These are phyloP conservation scores for Speleostelium caveatum DNA, from an alignment of 78 protist genomes.

Conservation along the genomic window DNA sequence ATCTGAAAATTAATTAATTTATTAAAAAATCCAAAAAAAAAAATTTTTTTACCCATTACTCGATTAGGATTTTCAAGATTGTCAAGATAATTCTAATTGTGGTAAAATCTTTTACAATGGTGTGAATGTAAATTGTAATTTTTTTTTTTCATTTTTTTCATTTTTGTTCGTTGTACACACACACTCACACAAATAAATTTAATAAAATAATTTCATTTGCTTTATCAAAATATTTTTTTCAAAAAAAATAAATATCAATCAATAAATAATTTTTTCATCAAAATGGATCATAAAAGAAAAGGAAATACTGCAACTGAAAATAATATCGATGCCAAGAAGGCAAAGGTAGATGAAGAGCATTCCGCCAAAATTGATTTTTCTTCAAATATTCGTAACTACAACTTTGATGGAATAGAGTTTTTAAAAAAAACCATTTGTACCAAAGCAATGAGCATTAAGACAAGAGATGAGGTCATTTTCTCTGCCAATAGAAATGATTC, in stretches of 20 bases:
- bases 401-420: constrained; percentile 19
- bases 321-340: not conserved
- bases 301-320: constrained; percentile 14
- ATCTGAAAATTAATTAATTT: no score
- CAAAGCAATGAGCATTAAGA: constrained; percentile 43
- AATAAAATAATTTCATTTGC: no score
- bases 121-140: no score
- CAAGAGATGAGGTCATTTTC: constrained; percentile 64
- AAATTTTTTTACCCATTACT: no score
- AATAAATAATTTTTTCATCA: not conserved
- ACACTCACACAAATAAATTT: no score
- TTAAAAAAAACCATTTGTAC: constrained; percentile 30
- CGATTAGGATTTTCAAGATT: no score
- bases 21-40: no score
- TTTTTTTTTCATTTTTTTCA: no score
- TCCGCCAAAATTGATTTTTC: not conserved
- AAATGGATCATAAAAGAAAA: constrained; percentile 50
- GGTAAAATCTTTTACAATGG: no score
- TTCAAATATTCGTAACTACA: not conserved
- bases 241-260: not conserved
- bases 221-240: not conserved
- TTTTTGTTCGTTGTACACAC: no score
- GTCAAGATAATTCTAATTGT: no score
- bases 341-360: not conserved
- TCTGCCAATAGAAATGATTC: constrained; percentile 43